These are phyloP conservation scores for Hymenoscyphus albidus DNA, from an alignment of 2,329 filamentous ascomycete species.

Conservation along the genomic window DNA sequence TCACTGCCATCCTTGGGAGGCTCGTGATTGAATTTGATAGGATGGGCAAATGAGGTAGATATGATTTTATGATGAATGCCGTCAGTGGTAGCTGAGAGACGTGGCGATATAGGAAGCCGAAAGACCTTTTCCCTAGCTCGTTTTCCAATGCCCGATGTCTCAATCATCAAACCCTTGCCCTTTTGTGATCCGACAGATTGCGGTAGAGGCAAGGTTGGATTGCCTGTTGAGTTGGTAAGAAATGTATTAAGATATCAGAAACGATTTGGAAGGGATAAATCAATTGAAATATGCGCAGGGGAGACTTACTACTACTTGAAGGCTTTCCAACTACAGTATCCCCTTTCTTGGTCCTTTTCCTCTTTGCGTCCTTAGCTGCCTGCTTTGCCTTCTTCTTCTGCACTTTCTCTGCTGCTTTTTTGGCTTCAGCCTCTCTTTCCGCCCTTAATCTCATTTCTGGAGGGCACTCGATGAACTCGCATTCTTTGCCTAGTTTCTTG, in stretches of 20 bases:
- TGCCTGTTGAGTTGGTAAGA: too few relatives aligned
- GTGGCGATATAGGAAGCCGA: neutral
- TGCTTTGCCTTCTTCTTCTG: neutral
- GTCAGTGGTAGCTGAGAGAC: neutral
- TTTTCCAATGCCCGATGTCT: neutral
- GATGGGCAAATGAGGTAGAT: conserved; percentile 30
- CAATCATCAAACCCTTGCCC: neutral
- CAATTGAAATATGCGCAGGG: too few relatives aligned
- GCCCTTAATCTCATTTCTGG: neutral
- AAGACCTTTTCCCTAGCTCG: neutral
- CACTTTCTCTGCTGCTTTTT: neutral
- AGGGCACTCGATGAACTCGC: neutral
- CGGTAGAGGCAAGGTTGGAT: too few relatives aligned
- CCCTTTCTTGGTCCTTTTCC: neutral
- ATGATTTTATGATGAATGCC: conserved; percentile 16
- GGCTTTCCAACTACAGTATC: neutral
- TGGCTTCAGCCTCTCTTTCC: neutral
- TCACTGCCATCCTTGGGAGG: conserved; percentile 10
- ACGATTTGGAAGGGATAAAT: too few relatives aligned
- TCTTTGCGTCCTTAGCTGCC: neutral
- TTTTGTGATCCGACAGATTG: neutral
- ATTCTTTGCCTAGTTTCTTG: conserved; percentile 1
- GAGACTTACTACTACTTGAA: neutral
- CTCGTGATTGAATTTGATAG: conserved; percentile 30
- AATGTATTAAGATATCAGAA: too few relatives aligned